phyloP scores from a whole-genome alignment of 345 rosid species.

The Populus tremula region DNA sequence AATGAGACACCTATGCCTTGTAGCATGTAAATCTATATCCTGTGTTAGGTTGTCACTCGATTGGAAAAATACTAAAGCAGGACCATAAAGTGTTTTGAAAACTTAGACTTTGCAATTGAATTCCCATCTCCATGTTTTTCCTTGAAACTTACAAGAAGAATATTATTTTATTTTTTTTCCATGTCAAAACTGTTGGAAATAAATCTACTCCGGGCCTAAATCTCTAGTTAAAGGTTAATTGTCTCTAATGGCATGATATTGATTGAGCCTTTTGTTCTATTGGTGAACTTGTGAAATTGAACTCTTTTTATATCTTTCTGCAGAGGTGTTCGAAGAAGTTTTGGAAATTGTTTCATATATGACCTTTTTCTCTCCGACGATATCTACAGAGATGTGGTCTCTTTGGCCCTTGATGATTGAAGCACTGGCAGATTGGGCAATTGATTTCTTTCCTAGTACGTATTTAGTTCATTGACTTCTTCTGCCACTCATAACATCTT shows the following conservation, averaged over 20 bases:
- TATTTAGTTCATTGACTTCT: background rate
- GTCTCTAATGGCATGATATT: background rate
- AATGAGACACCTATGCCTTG: background rate
- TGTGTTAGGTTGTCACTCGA: background rate
- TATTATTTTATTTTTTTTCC: background rate
- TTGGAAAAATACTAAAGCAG: background rate
- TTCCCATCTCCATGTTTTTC: background rate
- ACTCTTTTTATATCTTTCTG: constrained; percentile 22
- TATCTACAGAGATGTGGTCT: constrained; percentile 94
- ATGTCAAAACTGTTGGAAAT: background rate
- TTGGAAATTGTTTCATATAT: constrained; percentile 96
- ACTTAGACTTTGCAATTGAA: background rate
- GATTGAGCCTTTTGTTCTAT: background rate
- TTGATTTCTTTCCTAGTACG: constrained; percentile 92
- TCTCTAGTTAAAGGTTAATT: background rate
- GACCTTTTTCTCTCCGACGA: constrained; percentile 94
- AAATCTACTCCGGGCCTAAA: background rate
- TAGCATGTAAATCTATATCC: background rate
- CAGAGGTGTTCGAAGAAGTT: constrained; percentile 99
- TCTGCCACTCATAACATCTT: background rate
- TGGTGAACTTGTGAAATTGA: background rate
- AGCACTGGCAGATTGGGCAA: constrained; percentile 94
- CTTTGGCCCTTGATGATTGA: constrained; percentile 98
- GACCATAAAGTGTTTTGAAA: background rate
- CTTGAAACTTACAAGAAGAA: background rate